Conservation (phyloP, 352 stramenopile genomes). For the Nothophytophthora sp. region DNA sequence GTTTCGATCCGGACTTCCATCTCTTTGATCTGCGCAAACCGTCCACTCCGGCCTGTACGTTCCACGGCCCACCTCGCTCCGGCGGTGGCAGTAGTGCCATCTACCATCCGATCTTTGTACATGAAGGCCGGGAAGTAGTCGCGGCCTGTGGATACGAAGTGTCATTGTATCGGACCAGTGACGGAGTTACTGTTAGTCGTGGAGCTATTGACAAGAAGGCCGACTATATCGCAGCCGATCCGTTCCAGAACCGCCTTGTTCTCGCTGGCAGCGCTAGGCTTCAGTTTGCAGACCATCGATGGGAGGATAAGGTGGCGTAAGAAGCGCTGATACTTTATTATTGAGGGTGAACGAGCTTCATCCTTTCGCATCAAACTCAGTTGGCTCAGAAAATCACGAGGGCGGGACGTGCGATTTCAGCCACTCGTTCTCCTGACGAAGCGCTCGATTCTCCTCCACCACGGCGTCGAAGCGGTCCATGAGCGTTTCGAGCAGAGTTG, state of each 20-base stretch:
- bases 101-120: conserved; percentile 54
- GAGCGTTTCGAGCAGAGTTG: conserved; percentile 31
- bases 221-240: conserved; percentile 35
- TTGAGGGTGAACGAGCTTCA: conserved; percentile 11
- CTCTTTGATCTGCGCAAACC: conserved; percentile 48
- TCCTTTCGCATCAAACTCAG: background rate
- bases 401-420: conserved; percentile 34
- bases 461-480: conserved; percentile 40
- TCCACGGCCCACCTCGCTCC: conserved; percentile 20
- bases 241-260: conserved; percentile 35
- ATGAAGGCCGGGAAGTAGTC: conserved; percentile 26
- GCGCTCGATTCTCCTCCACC: conserved; percentile 34
- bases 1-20: conserved; percentile 50
- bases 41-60: conserved; percentile 32
- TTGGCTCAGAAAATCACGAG: conserved; percentile 10
- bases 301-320: conserved; percentile 7
- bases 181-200: conserved; percentile 36
- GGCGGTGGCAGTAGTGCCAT: conserved; percentile 31
- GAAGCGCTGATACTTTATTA: background rate
- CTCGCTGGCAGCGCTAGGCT: conserved; percentile 25
- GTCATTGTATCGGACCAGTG: conserved; percentile 37
- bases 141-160: conserved; percentile 33
- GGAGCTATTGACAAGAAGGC: conserved; percentile 29
- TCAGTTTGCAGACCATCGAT: conserved; percentile 33
- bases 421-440: conserved; percentile 44